These are phyloP conservation scores for Adansonia gregorii DNA, from an alignment of 441 rosid species.

Conservation along the genomic window DNA sequence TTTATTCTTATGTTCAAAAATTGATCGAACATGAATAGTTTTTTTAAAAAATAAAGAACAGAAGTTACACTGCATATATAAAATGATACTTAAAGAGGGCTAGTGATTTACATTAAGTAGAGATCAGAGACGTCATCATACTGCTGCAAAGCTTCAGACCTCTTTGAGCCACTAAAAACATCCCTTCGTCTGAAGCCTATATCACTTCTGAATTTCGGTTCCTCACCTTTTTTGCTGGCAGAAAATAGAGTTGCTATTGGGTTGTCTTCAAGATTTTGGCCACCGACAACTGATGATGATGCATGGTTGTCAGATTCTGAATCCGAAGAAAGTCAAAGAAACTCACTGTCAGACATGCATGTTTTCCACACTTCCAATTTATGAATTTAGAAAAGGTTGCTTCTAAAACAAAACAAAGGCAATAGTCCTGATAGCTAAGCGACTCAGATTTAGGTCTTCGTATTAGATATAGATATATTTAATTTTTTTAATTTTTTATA, in stretches of 20 bases:
- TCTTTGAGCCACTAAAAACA: conserved; percentile 20
- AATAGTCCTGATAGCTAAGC: not conserved
- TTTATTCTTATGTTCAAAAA: no score
- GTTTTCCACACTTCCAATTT: not conserved
- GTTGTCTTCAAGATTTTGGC: conserved; percentile 31
- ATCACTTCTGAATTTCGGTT: conserved; percentile 30
- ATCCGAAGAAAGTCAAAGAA: conserved; percentile 37
- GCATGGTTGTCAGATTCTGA: conserved; percentile 23
- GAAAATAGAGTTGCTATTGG: conserved; percentile 32
- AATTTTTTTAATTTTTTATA: no score
- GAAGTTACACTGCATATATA: no score
- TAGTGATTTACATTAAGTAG: conserved; percentile 57
- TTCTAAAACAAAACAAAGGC: not conserved
- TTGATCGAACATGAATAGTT: no score
- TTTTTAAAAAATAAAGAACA: no score
- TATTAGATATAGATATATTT: no score
- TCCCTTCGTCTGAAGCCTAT: conserved; percentile 31
- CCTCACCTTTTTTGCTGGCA: conserved; percentile 26
- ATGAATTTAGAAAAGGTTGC: not conserved
- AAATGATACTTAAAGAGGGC: not conserved
- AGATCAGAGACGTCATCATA: conserved; percentile 59
- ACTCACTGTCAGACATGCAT: not conserved
- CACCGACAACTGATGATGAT: conserved; percentile 27
- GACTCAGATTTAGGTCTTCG: no score
- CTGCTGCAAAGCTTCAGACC: conserved; percentile 40